Conservation (phyloP, 805 yeast genomes). For the Myxozyma melibiosi region DNA sequence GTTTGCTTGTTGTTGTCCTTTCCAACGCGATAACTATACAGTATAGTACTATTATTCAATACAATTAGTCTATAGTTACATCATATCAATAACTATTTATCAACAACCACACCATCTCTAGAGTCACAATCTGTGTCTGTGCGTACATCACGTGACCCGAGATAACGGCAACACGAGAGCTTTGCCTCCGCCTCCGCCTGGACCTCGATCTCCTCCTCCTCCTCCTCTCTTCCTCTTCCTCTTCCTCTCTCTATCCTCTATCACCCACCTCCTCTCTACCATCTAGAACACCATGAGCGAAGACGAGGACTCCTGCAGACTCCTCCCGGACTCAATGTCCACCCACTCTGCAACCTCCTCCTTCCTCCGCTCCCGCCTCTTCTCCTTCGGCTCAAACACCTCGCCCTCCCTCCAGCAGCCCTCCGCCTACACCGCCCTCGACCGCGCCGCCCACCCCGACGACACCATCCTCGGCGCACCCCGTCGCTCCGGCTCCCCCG, state of each 20-base stretch:
- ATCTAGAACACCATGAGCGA: not conserved
- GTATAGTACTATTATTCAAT: too few species aligned
- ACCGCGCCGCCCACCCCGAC: constrained; percentile 21
- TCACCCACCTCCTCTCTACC: too few species aligned
- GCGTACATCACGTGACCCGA: not conserved
- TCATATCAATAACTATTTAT: too few species aligned
- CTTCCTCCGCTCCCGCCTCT: constrained; percentile 27
- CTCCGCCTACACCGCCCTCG: constrained; percentile 25
- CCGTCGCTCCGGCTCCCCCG: constrained; percentile 22
- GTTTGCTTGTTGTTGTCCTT: too few species aligned
- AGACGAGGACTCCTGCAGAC: constrained; percentile 17
- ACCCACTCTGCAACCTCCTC: constrained; percentile 19
- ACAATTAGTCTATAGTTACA: too few species aligned
- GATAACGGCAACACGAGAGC: not conserved
- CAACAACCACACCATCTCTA: too few species aligned
- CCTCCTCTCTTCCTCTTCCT: not conserved
- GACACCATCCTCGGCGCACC: constrained; percentile 33
- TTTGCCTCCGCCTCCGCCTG: not conserved
- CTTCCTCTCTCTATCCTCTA: not conserved
- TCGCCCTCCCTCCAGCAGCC: not conserved
- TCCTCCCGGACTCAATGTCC: constrained; percentile 23
- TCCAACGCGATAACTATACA: too few species aligned
- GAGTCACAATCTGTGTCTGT: too few species aligned
- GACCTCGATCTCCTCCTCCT: not conserved
- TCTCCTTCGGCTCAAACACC: constrained; percentile 22